phyloP scores from a whole-genome alignment of 73 alveolate genomes.

The Diophrys sp. region DNA sequence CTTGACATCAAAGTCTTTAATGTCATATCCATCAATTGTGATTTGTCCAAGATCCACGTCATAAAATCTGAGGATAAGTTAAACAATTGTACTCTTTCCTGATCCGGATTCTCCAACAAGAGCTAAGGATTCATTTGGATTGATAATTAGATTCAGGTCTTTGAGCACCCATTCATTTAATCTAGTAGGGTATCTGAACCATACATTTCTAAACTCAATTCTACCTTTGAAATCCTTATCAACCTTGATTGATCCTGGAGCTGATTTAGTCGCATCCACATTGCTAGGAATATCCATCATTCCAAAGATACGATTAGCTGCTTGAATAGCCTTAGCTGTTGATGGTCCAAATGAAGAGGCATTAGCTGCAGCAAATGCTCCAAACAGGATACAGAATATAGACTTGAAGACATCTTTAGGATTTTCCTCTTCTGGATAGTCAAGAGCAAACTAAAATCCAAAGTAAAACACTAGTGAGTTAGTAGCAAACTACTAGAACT shows the following conservation, averaged over 20 bases:
- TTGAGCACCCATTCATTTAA: slow-evolving; percentile 56
- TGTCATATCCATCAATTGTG: slow-evolving; percentile 71
- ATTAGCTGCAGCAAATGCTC: slow-evolving; percentile 48
- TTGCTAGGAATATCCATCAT: slow-evolving; percentile 40
- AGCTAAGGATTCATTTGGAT: slow-evolving; percentile 79
- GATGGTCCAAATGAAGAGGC: slow-evolving; percentile 54
- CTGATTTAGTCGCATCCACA: too few relatives aligned
- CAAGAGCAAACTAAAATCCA: slow-evolving; percentile 58
- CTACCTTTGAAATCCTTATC: slow-evolving; percentile 45
- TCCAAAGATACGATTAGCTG: slow-evolving; percentile 39
- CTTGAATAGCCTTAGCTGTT: slow-evolving; percentile 40
- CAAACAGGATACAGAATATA: slow-evolving; percentile 53
- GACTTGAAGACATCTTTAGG: slow-evolving; percentile 39
- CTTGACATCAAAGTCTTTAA: slow-evolving; percentile 67
- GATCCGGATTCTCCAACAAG: slow-evolving; percentile 85
- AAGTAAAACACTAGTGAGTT: slow-evolving; percentile 48
- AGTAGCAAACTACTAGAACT: slow-evolving; percentile 61
- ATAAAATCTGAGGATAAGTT: slow-evolving; percentile 73
- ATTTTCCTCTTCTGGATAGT: slow-evolving; percentile 10
- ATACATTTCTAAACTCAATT: slow-evolving; percentile 74
- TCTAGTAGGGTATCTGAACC: slow-evolving; percentile 81
- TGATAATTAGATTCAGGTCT: slow-evolving; percentile 57
- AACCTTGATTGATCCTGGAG: too few relatives aligned
- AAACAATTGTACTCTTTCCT: slow-evolving; percentile 77
- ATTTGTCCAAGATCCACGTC: slow-evolving; percentile 70